Evolutionary conservation across 768 basidiomycete genomes (phyloP).

Genomic region (Trametes cinnabarina): DNA sequence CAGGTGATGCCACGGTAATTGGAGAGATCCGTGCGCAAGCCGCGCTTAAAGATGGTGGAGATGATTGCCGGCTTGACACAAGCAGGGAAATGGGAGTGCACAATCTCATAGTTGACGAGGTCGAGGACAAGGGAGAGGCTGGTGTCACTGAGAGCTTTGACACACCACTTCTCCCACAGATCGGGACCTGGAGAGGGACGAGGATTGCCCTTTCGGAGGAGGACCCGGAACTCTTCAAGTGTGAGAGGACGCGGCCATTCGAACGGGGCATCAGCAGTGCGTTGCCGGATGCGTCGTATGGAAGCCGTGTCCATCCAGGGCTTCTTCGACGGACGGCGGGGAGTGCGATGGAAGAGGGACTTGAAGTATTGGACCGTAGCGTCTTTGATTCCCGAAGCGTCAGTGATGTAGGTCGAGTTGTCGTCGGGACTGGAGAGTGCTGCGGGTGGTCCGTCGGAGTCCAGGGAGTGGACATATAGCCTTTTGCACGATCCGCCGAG

Average conservation of each 20-base stretch:
- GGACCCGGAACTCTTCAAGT: constrained; percentile 19
- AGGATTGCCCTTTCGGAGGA: constrained; percentile 29
- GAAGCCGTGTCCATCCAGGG: no score
- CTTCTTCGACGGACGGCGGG: no score
- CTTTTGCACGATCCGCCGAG: no score
- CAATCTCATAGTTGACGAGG: constrained; percentile 31
- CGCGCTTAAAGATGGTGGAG: constrained; percentile 31
- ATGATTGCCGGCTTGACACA: constrained; percentile 27
- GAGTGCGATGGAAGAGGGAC: no score
- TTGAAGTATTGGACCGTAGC: no score
- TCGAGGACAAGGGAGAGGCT: constrained; percentile 24
- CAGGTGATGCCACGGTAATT: constrained; percentile 32
- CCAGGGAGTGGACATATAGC: no score
- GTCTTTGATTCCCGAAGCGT: no score
- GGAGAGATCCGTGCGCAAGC: constrained; percentile 21
- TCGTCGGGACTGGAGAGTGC: no score
- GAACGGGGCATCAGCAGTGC: no score
- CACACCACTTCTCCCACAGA: constrained; percentile 36
- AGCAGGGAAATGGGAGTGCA: constrained; percentile 27
- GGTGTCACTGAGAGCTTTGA: constrained; percentile 27
- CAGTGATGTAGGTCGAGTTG: no score
- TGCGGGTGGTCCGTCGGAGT: no score
- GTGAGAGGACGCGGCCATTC: neutral
- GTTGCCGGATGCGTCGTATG: no score
- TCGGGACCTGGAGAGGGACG: constrained; percentile 34